Evolutionary conservation across 169 alveolate species (phyloP).

Genomic region (Babesia bigemina): DNA sequence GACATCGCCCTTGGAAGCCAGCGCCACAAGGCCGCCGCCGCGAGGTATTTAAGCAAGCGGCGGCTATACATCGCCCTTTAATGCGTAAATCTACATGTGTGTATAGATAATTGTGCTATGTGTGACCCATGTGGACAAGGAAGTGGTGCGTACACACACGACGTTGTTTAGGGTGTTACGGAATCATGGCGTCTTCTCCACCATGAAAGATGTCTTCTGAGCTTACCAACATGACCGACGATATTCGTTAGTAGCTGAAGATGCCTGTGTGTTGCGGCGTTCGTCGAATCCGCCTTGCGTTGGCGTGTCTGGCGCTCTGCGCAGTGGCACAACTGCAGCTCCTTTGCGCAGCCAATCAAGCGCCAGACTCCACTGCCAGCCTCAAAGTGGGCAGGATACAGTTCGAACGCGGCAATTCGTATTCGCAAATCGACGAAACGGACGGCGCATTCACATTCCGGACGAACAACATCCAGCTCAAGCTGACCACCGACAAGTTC

Average conservation of each 20-base stretch:
- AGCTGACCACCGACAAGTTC: constrained; percentile 29
- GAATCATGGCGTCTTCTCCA: background rate
- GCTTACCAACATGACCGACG: background rate
- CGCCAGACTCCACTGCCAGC: constrained; percentile 1
- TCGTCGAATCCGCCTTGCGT: background rate
- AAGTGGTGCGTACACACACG: constrained; percentile 12
- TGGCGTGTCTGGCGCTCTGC: background rate
- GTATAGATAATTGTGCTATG: background rate
- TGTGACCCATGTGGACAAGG: background rate
- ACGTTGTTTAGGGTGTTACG: background rate
- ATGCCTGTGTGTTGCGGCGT: background rate
- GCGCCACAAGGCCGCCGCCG: constrained; percentile 7
- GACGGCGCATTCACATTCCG: constrained; percentile 48
- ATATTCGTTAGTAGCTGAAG: background rate
- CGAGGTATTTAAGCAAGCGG: background rate
- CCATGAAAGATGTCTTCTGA: background rate
- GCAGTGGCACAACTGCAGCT: constrained; percentile 1
- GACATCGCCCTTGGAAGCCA: constrained; percentile 14
- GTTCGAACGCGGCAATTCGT: constrained; percentile 27
- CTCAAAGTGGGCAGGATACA: constrained; percentile 32
- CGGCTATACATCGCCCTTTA: background rate
- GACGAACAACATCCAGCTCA: constrained; percentile 45
- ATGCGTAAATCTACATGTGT: background rate
- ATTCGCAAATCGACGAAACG: constrained; percentile 26
- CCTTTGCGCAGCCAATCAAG: too few species aligned